Evolutionary conservation across 2,329 filamentous ascomycete species (phyloP).

Genomic region (Triangularia setosa): DNA sequence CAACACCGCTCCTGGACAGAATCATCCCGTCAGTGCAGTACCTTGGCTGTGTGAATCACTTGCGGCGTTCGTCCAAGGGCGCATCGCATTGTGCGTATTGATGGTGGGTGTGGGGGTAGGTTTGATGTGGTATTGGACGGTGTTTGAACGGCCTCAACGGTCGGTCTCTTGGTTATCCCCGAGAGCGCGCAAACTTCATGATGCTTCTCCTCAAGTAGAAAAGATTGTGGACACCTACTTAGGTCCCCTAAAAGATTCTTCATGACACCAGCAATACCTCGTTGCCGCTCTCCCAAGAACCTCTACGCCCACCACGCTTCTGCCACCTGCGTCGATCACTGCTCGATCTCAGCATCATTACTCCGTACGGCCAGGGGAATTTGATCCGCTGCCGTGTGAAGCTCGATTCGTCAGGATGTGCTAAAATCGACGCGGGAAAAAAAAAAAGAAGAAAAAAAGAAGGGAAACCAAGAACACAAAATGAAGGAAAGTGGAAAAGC

Average conservation of each 20-base stretch:
- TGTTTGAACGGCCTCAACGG: conserved; percentile 19
- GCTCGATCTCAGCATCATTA: not conserved
- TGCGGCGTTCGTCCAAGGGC: not conserved
- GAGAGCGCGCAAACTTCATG: conserved; percentile 28
- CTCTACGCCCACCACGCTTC: not conserved
- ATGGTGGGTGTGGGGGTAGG: not conserved
- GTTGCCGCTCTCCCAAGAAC: not conserved
- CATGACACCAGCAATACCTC: not conserved
- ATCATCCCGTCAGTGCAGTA: not conserved
- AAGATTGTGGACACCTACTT: conserved; percentile 1
- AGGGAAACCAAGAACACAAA: not conserved
- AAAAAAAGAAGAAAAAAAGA: too few species aligned
- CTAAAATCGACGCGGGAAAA: not conserved
- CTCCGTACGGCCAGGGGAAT: not conserved
- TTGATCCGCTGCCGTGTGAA: not conserved
- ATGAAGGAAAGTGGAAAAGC: not conserved
- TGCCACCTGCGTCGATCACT: not conserved
- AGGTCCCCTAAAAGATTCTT: not conserved
- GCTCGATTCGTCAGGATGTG: not conserved
- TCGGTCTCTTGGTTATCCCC: conserved; percentile 39
- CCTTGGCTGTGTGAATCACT: not conserved
- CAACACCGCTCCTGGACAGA: not conserved
- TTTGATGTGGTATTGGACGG: conserved; percentile 15
- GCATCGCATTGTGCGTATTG: not conserved
- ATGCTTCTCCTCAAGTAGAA: not conserved